phyloP scores from a whole-genome alignment of 768 basidiomycete species.

The Gymnopilus dilepis region DNA sequence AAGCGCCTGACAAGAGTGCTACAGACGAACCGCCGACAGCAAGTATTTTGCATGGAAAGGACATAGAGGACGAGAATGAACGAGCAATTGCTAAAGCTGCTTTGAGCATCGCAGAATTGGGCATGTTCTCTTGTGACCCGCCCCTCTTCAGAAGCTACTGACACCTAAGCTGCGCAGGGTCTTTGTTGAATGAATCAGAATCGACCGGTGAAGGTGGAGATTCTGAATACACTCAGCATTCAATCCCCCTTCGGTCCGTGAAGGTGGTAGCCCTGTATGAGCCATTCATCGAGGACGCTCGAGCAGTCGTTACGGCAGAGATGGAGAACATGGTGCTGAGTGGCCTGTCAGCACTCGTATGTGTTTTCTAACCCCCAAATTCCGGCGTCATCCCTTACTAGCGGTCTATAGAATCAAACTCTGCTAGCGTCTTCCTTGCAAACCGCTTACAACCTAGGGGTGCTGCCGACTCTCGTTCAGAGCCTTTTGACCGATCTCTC shows the following conservation, averaged over 20 bases:
- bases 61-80: conserved; percentile 80
- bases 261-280: conserved; percentile 72
- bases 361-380: no score
- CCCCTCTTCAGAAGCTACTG: background rate
- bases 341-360: conserved; percentile 78
- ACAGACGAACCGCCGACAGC: conserved; percentile 27
- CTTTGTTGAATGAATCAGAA: conserved; percentile 53
- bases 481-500: conserved; percentile 80
- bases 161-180: conserved; percentile 41
- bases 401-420: conserved; percentile 79
- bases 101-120: conserved; percentile 89
- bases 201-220: conserved; percentile 23
- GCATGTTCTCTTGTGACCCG: conserved; percentile 49
- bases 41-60: conserved; percentile 33
- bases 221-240: conserved; percentile 19
- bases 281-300: conserved; percentile 73
- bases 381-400: no score
- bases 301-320: conserved; percentile 72
- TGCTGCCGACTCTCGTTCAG: conserved; percentile 83
- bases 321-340: conserved; percentile 92
- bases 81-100: conserved; percentile 92
- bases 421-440: conserved; percentile 92
- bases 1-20: conserved; percentile 20
- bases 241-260: conserved; percentile 73
- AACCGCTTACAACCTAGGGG: conserved; percentile 91